Base-by-base conservation (phyloP, 2,329 filamentous ascomycete genomes). In the Fusarium sp. region DNA sequence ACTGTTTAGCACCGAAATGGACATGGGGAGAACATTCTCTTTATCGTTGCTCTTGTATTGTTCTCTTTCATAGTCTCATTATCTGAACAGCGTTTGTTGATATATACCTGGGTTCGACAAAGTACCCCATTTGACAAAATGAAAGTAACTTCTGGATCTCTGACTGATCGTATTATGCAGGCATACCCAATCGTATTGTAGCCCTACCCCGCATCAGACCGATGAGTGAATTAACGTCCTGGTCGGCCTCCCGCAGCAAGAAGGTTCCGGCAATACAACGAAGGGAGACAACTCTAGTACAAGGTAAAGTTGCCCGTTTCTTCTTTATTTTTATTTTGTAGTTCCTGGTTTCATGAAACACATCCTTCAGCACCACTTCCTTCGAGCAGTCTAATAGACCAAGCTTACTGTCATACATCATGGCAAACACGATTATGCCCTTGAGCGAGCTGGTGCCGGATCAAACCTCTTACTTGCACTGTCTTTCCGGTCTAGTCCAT, bases 401-500 rank as follows among this genome's bases (percentile, higher is more conserved):
- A 16, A 1, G 8, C 18, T 20, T 22, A 6, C 12, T 22, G 2
- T 20, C 6, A 22, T 10, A 1, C 6, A 11, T 34, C 8, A 22
- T 43, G 22, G n/a, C 38, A 11, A 18, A 25, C 5, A 9, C 25
- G 8, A 43, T 4, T 5, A 18, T 22, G 4, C 32, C 47, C n/a
- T 29, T 59, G n/a, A 54, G 18, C 7, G 10, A 42, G 3, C 6
- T 14, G 12, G 22, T 25, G 27, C 4, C 5, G 18, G 4, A 59
- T 3, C 34, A 53, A 1, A 22, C 55, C 0, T 15, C 9, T 0
- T 58, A 58, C 15, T 12, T 22, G 0, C 25, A 43, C 16, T 24
- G 12, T 3, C 55, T 59, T 6, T 44, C 38, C 4, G 8, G 30
- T 2, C 18, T 59, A 2, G 22, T 54, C 1, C 47, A 44, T 54